These are phyloP conservation scores for Priceomyces fermenticarens DNA, from an alignment of 805 yeast species.

Conservation along the genomic window DNA sequence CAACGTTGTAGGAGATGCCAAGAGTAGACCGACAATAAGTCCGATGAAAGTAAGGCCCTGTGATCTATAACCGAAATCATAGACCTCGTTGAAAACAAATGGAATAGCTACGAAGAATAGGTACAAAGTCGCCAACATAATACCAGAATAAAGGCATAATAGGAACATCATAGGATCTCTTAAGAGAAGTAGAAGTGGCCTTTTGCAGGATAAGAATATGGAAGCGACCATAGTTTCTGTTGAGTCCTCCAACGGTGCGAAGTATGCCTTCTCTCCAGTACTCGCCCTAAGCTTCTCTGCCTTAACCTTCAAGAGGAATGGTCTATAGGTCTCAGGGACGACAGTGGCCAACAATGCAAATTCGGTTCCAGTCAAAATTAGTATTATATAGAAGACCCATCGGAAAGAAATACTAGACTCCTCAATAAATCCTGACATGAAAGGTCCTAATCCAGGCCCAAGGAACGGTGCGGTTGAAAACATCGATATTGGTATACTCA, in stretches of 20 bases:
- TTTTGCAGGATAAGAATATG: slow-evolving; percentile 16
- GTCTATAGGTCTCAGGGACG: slow-evolving; percentile 30
- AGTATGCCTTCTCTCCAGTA: slow-evolving; percentile 34
- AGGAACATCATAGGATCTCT: slow-evolving; percentile 26
- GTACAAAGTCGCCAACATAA: slow-evolving; percentile 43
- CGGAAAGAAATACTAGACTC: slow-evolving; percentile 15
- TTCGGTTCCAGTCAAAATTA: slow-evolving; percentile 22
- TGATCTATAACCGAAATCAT: slow-evolving; percentile 20
- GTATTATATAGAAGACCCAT: slow-evolving; percentile 25
- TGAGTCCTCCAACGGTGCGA: slow-evolving; percentile 39
- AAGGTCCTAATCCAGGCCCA: slow-evolving; percentile 29
- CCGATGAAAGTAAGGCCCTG: slow-evolving; percentile 31
- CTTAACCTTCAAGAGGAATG: slow-evolving; percentile 20
- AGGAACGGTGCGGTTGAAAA: slow-evolving; percentile 28
- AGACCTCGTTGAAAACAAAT: slow-evolving; percentile 38
- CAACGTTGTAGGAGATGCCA: slow-evolving; percentile 18
- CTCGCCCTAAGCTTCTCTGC: slow-evolving; percentile 22
- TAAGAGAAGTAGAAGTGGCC: slow-evolving; percentile 24
- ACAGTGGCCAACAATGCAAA: slow-evolving; percentile 15
- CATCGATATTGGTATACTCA: slow-evolving; percentile 19
- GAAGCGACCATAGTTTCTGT: slow-evolving; percentile 14
- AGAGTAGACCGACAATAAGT: slow-evolving; percentile 33
- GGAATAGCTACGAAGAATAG: slow-evolving; percentile 41
- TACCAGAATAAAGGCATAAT: slow-evolving; percentile 39
- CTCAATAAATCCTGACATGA: slow-evolving; percentile 23